These are phyloP conservation scores for Colletotrichum chlorophyti DNA, from an alignment of 2,329 filamentous ascomycete genomes.

Conservation along the genomic window DNA sequence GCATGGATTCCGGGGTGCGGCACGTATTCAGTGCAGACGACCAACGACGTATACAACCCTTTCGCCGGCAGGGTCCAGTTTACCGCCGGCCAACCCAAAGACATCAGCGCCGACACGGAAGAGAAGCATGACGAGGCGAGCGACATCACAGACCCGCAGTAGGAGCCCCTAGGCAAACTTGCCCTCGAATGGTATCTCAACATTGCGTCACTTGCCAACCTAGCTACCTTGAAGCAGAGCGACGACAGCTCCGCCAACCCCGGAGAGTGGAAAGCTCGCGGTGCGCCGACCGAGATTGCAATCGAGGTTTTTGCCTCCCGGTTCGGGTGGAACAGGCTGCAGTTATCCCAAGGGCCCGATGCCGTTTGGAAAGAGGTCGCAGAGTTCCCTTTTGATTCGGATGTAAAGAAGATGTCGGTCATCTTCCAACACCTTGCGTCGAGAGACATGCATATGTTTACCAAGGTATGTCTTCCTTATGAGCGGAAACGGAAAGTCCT, in stretches of 20 bases:
- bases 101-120: conserved; percentile 38
- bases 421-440: conserved; percentile 57
- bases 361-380: conserved; percentile 63
- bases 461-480: not conserved
- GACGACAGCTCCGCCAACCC: conserved; percentile 51
- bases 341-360: conserved; percentile 55
- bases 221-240: conserved; percentile 65
- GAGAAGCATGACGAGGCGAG: conserved; percentile 37
- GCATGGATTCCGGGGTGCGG: conserved; percentile 58
- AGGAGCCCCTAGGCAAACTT: conserved; percentile 43
- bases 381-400: conserved; percentile 78
- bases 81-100: conserved; percentile 41
- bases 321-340: conserved; percentile 67
- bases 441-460: not conserved
- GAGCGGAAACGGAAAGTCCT: conserved; percentile 34
- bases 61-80: conserved; percentile 55
- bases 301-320: conserved; percentile 74
- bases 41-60: conserved; percentile 64
- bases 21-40: conserved; percentile 53
- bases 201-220: conserved; percentile 69
- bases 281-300: conserved; percentile 75
- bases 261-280: conserved; percentile 70
- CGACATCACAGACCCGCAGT: conserved; percentile 33
- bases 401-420: conserved; percentile 79
- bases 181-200: conserved; percentile 63